Evolutionary conservation across 2,329 filamentous ascomycete species (phyloP).

Genomic region (Leptographium procerum): DNA sequence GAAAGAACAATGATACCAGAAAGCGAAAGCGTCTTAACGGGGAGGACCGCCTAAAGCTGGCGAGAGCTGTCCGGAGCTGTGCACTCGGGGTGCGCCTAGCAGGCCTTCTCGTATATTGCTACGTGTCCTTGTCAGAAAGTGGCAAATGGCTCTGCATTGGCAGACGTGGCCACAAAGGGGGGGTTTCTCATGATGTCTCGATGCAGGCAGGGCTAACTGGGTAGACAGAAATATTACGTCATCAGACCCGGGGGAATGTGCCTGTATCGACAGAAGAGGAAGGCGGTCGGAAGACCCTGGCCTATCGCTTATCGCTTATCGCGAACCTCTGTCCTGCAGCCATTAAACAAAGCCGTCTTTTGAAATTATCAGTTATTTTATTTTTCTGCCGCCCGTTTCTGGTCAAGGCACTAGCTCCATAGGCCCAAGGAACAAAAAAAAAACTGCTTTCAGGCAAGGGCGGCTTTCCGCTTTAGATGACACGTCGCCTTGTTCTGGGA

Average conservation of each 20-base stretch:
- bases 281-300: neutral
- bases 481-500: slow-evolving; percentile 10
- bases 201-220: neutral
- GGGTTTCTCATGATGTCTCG: neutral
- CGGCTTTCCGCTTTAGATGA: slow-evolving; percentile 5
- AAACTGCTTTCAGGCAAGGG: neutral
- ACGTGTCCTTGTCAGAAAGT: neutral
- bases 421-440: neutral
- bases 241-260: neutral
- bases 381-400: neutral
- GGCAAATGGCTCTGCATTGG: neutral
- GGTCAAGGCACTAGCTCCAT: neutral
- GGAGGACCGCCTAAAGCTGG: too few species aligned
- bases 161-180: neutral
- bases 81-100: too few species aligned
- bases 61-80: too few species aligned
- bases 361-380: neutral
- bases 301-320: too few species aligned
- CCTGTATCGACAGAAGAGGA: neutral
- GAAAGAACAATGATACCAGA: neutral
- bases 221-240: neutral
- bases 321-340: too few species aligned
- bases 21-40: neutral
- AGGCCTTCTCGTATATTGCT: too few species aligned
- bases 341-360: too few species aligned